Evolutionary conservation across 2,329 filamentous ascomycete genomes (phyloP), one percentile per base, ranked within the genome.

Genomic region (Pezicula carpinea): DNA sequence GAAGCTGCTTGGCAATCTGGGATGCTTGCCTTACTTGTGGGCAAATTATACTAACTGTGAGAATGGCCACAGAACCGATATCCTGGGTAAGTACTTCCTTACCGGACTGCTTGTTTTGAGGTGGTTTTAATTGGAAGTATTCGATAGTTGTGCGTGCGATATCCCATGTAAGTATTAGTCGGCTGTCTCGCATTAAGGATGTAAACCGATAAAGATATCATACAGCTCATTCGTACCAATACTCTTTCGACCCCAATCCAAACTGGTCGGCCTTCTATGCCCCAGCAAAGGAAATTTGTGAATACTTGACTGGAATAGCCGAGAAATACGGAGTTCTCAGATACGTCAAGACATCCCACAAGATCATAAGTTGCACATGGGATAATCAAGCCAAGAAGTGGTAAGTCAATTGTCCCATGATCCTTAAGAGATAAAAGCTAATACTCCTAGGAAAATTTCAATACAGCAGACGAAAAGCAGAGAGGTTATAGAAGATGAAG

Each of bases 401-500:
- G 46, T 21, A 35, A 21, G 13, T 54, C 8, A 31, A 11, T 10
- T n/a, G n/a, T 31, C 43, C 44, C 54, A 55, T 19, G 26, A 47
- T 29, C 32, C 6, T 4, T 34, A 19, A 5, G 11, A 15, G 3
- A 17, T 17, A 21, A 5, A 15, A 15, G 17, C 17, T 38, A 38
- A 11, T 4, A 5, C 6, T 38, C 2, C 34, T 38, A 36, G 35
- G 21, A 26, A 45, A 32, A 66, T 71, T 5, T 62, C 64, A 2
- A 73, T 81, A 14, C 21, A 46, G 10, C 42, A 42, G 14, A 19
- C 23, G n/a, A 34, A 23, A 19, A 62, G 67, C 1, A 62, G 62
- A 17, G 39, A 47, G 33, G 35, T 31, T 8, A 39, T 47, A 36
- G 23, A 38, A 32, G 48, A 46, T 2, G 43, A 47, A 11, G 39